phyloP scores from a whole-genome alignment of 2,329 filamentous ascomycete species.

The Monosporascus sp. region DNA sequence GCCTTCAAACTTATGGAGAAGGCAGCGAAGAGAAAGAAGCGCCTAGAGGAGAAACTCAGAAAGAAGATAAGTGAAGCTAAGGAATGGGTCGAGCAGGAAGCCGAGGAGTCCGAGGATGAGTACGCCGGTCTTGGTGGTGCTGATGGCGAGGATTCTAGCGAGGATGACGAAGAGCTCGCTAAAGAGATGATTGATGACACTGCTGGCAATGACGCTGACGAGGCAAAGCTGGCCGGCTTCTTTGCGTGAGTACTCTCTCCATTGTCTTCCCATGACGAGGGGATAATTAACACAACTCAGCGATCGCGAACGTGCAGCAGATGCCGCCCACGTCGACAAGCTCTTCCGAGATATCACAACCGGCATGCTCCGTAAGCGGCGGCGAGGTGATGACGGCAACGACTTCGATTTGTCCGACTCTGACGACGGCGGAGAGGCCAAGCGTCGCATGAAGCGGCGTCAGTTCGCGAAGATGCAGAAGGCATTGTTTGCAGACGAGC shows the following conservation, averaged over 20 bases:
- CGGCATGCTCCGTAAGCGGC: conserved; percentile 76
- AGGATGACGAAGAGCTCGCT: conserved; percentile 65
- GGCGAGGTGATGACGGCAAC: conserved; percentile 46
- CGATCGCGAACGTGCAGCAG: conserved; percentile 70
- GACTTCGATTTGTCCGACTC: conserved; percentile 85
- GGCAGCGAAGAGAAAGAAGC: conserved; percentile 51
- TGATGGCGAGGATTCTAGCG: conserved; percentile 77
- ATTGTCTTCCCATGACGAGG: not conserved
- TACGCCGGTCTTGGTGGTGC: conserved; percentile 89
- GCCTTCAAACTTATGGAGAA: conserved; percentile 70
- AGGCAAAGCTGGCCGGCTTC: conserved; percentile 75
- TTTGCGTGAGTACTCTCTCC: conserved; percentile 66
- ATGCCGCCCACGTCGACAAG: conserved; percentile 85
- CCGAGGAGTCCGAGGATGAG: conserved; percentile 96
- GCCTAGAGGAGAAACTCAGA: conserved; percentile 57
- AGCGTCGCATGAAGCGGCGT: conserved; percentile 72
- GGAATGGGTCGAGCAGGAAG: conserved; percentile 85
- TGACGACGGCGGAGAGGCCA: conserved; percentile 77
- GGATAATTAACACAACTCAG: conserved; percentile 35
- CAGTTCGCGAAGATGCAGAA: conserved; percentile 91
- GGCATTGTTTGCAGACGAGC: conserved; percentile 80
- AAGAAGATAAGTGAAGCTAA: conserved; percentile 84
- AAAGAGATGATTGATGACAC: conserved; percentile 89
- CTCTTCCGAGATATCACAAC: conserved; percentile 90
- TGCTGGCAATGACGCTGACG: conserved; percentile 69